Evolutionary conservation across 1,139 yeast genomes (phyloP), one percentile per base, ranked within the genome.

Genomic region (Eremothecium sinecaudum): DNA sequence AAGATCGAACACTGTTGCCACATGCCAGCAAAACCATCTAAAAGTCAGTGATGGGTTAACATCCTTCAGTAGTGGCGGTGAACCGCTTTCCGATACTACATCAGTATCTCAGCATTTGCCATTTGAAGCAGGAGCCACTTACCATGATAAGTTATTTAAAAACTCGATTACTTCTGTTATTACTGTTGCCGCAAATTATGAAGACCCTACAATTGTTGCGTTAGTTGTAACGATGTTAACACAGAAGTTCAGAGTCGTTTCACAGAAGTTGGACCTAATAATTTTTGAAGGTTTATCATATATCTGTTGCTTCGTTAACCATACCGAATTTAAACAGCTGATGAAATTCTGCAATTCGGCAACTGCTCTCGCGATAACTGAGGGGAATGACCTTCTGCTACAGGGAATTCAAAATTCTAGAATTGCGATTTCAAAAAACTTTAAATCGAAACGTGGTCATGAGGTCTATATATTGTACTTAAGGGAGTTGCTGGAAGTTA

Each of bases 201-300:
- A 74, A 33, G 93, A 82, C 46, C 78, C 75, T 39, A 71, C 82
- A 17, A 80, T 87, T 23, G 74, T 82, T n/a, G 77, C 83, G 1
- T 67, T 90, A 43, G 79, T 93, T 0, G 76, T 83, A 5, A 80
- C 95, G 0, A 78, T 90, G 28, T 65, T 90, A 38, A 73, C 83
- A 12, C 97, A 90, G 58, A 90, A 90, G 51, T 65, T 76, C n/a
- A 66, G 66, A 33, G 67, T 64, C 21, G 62, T 63, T 5, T 61
- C 67, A 2, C 45, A 52, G 23, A 53, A 50, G 6, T 48, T 67
- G 24, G 70, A 66, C 17, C 59, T 61, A 2, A 54, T 65, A 21
- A 64, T 75, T 33, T 56, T 74, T 29, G 59, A 62, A 33, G 78
- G 79, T 0, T 59, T 75, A 35, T 66, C 73, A 4, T 57, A 64